A percentile compares a stretch with the other conserved stretches of the same genome.
phyloP scores from a whole-genome alignment of 2,329 filamentous ascomycete genomes.

The Hirsutella minnesotensis region DNA sequence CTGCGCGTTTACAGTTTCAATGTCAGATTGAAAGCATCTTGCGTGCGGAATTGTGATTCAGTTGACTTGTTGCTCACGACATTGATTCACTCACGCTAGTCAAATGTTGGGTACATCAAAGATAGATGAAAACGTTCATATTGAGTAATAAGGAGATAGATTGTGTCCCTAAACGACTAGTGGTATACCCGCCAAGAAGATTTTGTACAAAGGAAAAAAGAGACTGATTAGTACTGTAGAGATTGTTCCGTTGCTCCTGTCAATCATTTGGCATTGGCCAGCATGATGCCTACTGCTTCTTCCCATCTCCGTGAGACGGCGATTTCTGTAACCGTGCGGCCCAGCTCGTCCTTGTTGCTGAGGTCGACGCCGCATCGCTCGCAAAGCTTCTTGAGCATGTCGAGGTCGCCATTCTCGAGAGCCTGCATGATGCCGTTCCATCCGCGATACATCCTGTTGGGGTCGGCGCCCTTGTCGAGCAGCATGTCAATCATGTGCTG shows the following conservation, averaged over 20 bases:
- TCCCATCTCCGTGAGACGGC: constrained; percentile 46
- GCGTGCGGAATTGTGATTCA: too few species aligned
- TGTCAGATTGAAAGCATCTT: too few species aligned
- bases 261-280: constrained; percentile 19
- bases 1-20: too few species aligned
- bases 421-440: constrained; percentile 57
- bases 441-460: constrained; percentile 55
- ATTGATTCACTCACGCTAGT: too few species aligned
- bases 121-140: too few species aligned
- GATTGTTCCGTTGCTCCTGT: background rate
- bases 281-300: constrained; percentile 39
- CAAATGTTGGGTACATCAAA: too few species aligned
- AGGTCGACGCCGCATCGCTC: constrained; percentile 39
- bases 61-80: too few species aligned
- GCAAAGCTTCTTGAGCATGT: constrained; percentile 39
- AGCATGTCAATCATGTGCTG: constrained; percentile 51
- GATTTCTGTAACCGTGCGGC: constrained; percentile 43
- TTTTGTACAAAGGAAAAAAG: background rate
- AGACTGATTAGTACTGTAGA: background rate
- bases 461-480: constrained; percentile 51
- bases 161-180: background rate
- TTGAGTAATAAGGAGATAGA: too few species aligned
- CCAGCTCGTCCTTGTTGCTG: constrained; percentile 39
- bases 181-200: background rate
- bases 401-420: constrained; percentile 48